A percentile compares a stretch with the other conserved stretches of the same genome.
Evolutionary conservation across 257 asterid genomes (phyloP).

Genomic region (Nicotiana otophora): DNA sequence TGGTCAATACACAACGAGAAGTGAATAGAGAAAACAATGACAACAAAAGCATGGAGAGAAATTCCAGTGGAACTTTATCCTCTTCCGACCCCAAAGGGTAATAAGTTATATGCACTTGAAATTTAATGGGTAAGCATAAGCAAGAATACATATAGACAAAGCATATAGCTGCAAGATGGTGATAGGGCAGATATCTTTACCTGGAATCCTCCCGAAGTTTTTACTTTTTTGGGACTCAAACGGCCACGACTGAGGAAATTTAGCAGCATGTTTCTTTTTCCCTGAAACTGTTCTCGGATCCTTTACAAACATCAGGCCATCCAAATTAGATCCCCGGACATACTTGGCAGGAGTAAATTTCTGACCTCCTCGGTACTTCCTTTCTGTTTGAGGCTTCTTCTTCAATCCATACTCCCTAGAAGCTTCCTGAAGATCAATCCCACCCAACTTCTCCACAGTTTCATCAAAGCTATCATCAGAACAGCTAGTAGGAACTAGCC

Average conservation of each 20-base stretch:
- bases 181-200: conserved; percentile 18
- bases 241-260: conserved; percentile 63
- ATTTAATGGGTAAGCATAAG: background rate
- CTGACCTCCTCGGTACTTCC: conserved; percentile 30
- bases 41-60: background rate
- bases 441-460: conserved; percentile 57
- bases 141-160: background rate
- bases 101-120: background rate
- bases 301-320: conserved; percentile 57
- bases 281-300: conserved; percentile 70
- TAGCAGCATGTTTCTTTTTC: conserved; percentile 60
- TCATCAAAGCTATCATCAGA: conserved; percentile 40
- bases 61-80: background rate
- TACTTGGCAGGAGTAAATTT: conserved; percentile 27
- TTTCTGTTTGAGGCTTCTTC: conserved; percentile 39
- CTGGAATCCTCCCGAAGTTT: conserved; percentile 52
- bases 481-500: conserved; percentile 27
- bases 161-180: background rate
- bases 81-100: background rate
- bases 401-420: conserved; percentile 63
- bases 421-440: conserved; percentile 78
- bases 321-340: conserved; percentile 36
- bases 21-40: background rate
- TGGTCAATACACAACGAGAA: background rate
- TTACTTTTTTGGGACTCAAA: conserved; percentile 52